phyloP scores from a whole-genome alignment of 164 flowering plant species.

The Dillenia suffruticosa region DNA sequence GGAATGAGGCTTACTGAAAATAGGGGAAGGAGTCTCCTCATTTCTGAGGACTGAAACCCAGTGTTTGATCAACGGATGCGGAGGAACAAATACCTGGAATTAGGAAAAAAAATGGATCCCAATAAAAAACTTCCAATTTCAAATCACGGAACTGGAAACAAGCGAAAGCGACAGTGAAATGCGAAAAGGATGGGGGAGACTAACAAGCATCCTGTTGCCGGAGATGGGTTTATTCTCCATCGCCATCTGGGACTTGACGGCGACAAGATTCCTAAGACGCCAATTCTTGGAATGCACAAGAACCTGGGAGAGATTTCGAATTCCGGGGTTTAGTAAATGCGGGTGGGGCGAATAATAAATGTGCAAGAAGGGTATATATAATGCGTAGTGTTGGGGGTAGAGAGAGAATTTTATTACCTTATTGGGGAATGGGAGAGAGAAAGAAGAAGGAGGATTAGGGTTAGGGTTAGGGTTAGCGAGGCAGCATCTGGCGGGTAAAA shows the following conservation, averaged over 20 bases:
- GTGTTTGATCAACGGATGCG: conserved; percentile 93
- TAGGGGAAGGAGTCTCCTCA: conserved; percentile 84
- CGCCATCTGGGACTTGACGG: conserved; percentile 34
- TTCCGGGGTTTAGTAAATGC: too few species aligned
- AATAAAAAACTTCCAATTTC: background rate
- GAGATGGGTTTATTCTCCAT: conserved; percentile 29
- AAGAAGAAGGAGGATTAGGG: too few species aligned
- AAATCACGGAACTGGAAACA: background rate
- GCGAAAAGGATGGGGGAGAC: conserved; percentile 1
- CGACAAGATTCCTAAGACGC: conserved; percentile 14
- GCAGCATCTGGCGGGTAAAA: too few species aligned
- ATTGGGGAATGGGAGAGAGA: too few species aligned
- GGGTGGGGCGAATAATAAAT: too few species aligned
- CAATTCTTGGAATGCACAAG: background rate
- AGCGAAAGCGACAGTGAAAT: background rate
- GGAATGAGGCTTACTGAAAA: conserved; percentile 52
- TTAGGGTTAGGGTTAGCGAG: too few species aligned
- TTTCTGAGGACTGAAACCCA: conserved; percentile 95
- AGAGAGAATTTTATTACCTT: too few species aligned
- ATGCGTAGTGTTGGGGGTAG: background rate
- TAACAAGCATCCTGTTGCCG: conserved; percentile 51
- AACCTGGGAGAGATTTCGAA: too few species aligned
- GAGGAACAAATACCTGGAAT: conserved; percentile 86
- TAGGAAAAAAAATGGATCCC: background rate
- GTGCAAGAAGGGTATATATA: too few species aligned